Conservation (phyloP, 2,329 filamentous ascomycete species). For the Davidsoniella eucalypti region DNA sequence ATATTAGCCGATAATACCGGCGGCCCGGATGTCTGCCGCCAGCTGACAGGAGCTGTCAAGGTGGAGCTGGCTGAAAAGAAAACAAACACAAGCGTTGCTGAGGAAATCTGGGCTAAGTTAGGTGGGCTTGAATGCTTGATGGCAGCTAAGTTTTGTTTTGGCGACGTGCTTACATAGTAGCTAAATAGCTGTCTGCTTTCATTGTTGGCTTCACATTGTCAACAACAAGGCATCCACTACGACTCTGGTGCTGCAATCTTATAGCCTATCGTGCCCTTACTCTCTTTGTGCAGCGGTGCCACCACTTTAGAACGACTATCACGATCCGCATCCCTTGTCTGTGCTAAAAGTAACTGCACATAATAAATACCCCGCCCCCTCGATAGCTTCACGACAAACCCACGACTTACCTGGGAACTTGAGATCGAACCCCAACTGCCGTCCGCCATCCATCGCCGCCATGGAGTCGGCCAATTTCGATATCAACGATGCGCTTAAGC, state of each 20-base stretch:
- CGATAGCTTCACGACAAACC: neutral
- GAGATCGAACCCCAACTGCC: neutral
- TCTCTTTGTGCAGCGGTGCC: too few relatives aligned
- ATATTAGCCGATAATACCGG: neutral
- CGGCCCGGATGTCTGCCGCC: too few relatives aligned
- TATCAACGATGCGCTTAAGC: conserved; percentile 90
- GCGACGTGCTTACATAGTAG: neutral
- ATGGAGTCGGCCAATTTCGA: conserved; percentile 78
- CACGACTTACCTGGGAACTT: neutral
- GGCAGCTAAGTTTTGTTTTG: neutral
- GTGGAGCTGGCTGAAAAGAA: conserved; percentile 15
- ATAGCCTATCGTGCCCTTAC: neutral
- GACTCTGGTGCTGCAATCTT: neutral
- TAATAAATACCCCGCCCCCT: conserved; percentile 7
- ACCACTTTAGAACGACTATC: too few relatives aligned
- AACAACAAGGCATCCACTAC: neutral
- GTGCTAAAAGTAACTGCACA: neutral
- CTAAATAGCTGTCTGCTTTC: neutral
- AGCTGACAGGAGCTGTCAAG: neutral
- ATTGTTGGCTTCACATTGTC: neutral
- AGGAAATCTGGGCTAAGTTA: conserved; percentile 7
- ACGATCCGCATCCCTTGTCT: neutral
- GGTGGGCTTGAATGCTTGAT: neutral
- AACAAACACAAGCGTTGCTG: conserved; percentile 18
- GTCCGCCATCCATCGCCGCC: conserved; percentile 18